These are phyloP conservation scores for Boletellus emodensis DNA, from an alignment of 768 basidiomycete species.

Conservation along the genomic window DNA sequence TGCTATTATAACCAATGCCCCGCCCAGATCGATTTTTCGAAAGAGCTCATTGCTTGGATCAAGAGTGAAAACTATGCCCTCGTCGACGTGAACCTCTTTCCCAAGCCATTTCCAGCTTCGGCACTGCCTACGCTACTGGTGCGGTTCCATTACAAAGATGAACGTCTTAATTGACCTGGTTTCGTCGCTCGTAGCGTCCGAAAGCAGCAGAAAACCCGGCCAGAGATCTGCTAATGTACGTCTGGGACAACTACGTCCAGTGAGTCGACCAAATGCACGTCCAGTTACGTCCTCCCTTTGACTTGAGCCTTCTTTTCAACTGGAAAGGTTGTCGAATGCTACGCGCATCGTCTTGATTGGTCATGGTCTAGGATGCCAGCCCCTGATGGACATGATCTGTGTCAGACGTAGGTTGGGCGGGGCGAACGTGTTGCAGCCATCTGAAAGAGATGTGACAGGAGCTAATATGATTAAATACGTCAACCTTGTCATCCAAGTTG, in stretches of 20 bases:
- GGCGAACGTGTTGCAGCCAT: background rate
- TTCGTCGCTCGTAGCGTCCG: conserved; percentile 29
- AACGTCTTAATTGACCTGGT: background rate
- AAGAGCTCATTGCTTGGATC: conserved; percentile 76
- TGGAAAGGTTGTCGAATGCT: conserved; percentile 63
- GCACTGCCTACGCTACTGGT: conserved; percentile 32
- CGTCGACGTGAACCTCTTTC: conserved; percentile 83
- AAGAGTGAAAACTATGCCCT: conserved; percentile 62
- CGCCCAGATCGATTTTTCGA: conserved; percentile 83
- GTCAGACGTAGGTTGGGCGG: conserved; percentile 52
- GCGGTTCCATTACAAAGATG: conserved; percentile 3
- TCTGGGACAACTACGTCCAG: conserved; percentile 98
- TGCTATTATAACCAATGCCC: conserved; percentile 1
- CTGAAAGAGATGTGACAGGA: conserved; percentile 28
- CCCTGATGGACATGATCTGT: conserved; percentile 71
- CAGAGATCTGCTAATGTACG: conserved; percentile 65
- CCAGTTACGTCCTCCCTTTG: background rate
- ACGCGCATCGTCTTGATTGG: conserved; percentile 77
- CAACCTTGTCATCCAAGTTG: conserved; percentile 72
- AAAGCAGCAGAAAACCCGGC: conserved; percentile 45
- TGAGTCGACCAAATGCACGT: conserved; percentile 36
- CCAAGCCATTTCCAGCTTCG: conserved; percentile 45
- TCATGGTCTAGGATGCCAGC: conserved; percentile 79
- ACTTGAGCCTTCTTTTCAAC: background rate
- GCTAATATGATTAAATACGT: conserved; percentile 58